Evolutionary conservation across 192 early-diverging fungal genomes (phyloP).

Genomic region (Coemansia sp.): DNA sequence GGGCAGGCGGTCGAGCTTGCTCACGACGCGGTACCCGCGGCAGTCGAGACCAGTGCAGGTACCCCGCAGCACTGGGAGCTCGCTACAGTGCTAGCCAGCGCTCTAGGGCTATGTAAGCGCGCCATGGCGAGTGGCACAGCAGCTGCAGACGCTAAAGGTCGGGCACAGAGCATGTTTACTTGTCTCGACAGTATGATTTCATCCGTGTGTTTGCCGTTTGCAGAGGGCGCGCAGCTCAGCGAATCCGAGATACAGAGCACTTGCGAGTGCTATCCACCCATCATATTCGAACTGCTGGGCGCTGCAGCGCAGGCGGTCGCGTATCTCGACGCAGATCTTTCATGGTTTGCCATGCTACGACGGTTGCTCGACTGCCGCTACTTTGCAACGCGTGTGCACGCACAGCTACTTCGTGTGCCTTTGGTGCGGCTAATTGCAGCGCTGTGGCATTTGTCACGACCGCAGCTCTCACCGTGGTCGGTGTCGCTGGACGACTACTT

Average conservation of each 20-base stretch:
- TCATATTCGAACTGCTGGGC: conserved; percentile 24
- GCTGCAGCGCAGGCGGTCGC: conserved; percentile 7
- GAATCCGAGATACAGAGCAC: not conserved
- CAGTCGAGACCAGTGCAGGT: not conserved
- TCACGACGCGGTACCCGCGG: not conserved
- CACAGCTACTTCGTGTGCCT: conserved; percentile 3
- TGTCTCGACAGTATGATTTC: conserved; percentile 6
- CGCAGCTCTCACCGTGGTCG: conserved; percentile 48
- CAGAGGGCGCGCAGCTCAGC: conserved; percentile 9
- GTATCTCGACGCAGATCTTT: not conserved
- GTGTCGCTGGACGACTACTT: conserved; percentile 39
- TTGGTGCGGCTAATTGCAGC: conserved; percentile 16
- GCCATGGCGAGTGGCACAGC: not conserved
- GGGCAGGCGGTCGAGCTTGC: not conserved
- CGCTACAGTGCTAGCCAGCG: conserved; percentile 4
- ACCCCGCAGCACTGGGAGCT: not conserved
- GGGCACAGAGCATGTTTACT: not conserved
- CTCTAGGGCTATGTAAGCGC: conserved; percentile 16
- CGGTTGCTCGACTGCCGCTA: conserved; percentile 34
- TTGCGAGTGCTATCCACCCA: conserved; percentile 6
- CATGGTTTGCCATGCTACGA: conserved; percentile 32
- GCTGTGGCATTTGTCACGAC: conserved; percentile 39
- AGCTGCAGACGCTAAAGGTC: not conserved
- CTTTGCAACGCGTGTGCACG: conserved; percentile 23
- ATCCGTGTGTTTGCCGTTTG: conserved; percentile 21